These are phyloP conservation scores for Microcyclosporella mali DNA, from an alignment of 2,329 filamentous ascomycete genomes.

Conservation along the genomic window DNA sequence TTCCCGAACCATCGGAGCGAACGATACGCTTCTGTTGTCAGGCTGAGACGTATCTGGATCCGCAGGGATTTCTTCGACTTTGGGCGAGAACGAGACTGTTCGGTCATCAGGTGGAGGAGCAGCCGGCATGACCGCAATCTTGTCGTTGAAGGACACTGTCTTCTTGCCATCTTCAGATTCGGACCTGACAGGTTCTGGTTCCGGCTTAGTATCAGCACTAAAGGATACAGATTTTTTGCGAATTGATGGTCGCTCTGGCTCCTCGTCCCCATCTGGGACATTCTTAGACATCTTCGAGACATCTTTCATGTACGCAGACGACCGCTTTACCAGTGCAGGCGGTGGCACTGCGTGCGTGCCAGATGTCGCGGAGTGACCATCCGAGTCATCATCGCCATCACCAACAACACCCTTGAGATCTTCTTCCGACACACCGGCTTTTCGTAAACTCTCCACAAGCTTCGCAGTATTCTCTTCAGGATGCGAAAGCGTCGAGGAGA, in stretches of 20 bases:
- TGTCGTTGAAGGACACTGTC: conserved; percentile 31
- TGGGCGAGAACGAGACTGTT: conserved; percentile 29
- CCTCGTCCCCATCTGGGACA: neutral
- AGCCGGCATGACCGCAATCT: conserved; percentile 31
- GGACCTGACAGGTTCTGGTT: conserved; percentile 30
- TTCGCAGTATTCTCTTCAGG: conserved; percentile 63
- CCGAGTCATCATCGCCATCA: conserved; percentile 15
- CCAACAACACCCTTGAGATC: conserved; percentile 16
- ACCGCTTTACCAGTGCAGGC: conserved; percentile 15
- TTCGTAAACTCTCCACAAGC: conserved; percentile 65
- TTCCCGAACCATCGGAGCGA: neutral
- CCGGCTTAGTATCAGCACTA: conserved; percentile 52
- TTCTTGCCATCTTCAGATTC: conserved; percentile 31
- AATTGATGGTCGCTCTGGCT: conserved; percentile 18
- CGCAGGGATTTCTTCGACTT: conserved; percentile 30
- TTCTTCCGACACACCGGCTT: conserved; percentile 56
- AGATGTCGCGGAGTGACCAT: conserved; percentile 4
- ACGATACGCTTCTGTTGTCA: neutral
- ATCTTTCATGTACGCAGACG: neutral
- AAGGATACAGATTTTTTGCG: conserved; percentile 57
- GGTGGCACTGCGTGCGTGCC: conserved; percentile 1
- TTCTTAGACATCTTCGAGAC: conserved; percentile 4
- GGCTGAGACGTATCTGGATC: conserved; percentile 2
- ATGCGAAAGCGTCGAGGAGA: conserved; percentile 48
- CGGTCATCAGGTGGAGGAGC: conserved; percentile 29